Base-by-base conservation (phyloP, 331 rosid genomes). In the Quercus tomentella region DNA sequence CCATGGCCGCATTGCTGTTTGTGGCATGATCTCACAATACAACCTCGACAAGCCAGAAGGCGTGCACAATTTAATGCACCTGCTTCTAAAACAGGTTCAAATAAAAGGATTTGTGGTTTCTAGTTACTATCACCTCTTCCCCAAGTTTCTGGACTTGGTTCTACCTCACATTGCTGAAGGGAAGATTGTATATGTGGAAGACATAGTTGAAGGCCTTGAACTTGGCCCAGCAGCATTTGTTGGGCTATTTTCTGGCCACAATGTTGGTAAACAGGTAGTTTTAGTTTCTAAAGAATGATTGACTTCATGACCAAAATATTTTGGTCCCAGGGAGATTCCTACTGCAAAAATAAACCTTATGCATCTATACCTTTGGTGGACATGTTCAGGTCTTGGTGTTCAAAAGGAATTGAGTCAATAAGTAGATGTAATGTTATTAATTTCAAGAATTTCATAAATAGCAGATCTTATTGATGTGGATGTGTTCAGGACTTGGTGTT, bases 21-120 rank as follows among this genome's bases (percentile, higher is more conserved):
- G 82, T 20, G 82, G 82, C 2, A 28, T 78, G 82, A 78, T 78
- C 28, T 78, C 82, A 6, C 77, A 78, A 23, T 78, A 70, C 72
- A 79, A 72, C 51, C 49, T 43, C 0, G 43, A 72, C 28, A 25
- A 79, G 22, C 63, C 2, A 0, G 71, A 79, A 60, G 77, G 82
- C 1, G 72, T 79, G 11, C 10, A 37, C 23, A 79, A 79, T 30
- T 45, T 79, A 45, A 45, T 72, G 55, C 35, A 58, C 4, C 22
- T 79, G 23, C 2, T 79, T 8, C 11, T 15, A 9, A 79, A 72
- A 22, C 20, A 33, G 21, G 33, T 72, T 35, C 73, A n/a, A 18
- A 41, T 79, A 6, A 35, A 70, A 45, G 63, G 77, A 4, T 79
- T 79, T 17, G 4, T 21, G 1, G 60, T 69, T 6, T 0, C 0